phyloP scores from a whole-genome alignment of 768 basidiomycete genomes.

The Cystobasidium tubakii region DNA sequence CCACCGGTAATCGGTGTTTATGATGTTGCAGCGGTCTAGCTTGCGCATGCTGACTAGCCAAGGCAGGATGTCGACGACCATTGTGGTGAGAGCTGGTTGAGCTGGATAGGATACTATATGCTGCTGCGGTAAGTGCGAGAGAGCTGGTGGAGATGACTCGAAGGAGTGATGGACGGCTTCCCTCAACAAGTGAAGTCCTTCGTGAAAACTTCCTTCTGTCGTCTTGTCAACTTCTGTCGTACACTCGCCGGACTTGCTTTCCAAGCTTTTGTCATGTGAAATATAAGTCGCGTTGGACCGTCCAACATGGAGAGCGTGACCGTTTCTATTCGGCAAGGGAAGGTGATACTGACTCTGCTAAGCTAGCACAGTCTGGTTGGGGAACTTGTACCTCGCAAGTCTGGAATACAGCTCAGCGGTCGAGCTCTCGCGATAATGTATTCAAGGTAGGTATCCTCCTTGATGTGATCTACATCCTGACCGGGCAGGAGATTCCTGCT shows the following conservation, averaged over 20 bases:
- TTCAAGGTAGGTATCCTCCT: slow-evolving; percentile 5
- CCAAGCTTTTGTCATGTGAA: neutral
- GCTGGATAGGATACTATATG: neutral
- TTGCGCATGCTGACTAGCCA: slow-evolving; percentile 1
- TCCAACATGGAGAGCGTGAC: neutral
- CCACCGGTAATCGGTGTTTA: neutral
- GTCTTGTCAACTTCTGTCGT: neutral
- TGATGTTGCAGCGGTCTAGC: neutral
- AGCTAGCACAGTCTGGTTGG: no score
- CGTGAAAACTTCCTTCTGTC: neutral
- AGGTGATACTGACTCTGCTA: no score
- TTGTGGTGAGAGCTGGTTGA: neutral
- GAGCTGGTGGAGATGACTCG: neutral
- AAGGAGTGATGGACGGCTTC: neutral
- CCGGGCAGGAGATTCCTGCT: neutral
- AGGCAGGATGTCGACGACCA: neutral
- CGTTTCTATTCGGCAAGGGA: no score
- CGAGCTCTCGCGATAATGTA: slow-evolving; percentile 1
- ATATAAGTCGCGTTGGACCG: neutral
- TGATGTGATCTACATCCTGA: neutral
- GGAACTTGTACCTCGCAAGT: no score
- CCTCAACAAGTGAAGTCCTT: neutral
- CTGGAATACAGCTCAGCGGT: neutral
- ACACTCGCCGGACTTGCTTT: no score
- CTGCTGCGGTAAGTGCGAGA: neutral